A percentile compares a stretch with the other conserved stretches of the same genome.
These are phyloP conservation scores for Sporisorium graminicola DNA, from an alignment of 1,284 basidiomycete genomes.

Conservation along the genomic window DNA sequence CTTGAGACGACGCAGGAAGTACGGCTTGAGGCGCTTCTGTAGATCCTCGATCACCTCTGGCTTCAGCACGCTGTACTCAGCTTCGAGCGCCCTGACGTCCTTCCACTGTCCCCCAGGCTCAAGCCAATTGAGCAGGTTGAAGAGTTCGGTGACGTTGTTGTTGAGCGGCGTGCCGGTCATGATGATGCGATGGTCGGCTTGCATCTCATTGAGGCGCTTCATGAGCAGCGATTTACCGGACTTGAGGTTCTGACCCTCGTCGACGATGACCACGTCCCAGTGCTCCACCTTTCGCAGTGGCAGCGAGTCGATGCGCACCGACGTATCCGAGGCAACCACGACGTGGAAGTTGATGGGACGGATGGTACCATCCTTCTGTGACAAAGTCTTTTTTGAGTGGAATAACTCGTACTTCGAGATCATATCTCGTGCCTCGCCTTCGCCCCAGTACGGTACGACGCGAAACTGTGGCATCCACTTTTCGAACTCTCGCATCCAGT, in stretches of 20 bases:
- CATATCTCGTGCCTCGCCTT: slow-evolving; percentile 76
- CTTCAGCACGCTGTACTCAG: slow-evolving; percentile 56
- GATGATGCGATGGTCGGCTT: slow-evolving; percentile 83
- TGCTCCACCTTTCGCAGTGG: slow-evolving; percentile 79
- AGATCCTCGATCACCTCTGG: slow-evolving; percentile 75
- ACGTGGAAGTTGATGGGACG: slow-evolving; percentile 54
- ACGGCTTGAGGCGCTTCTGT: slow-evolving; percentile 82
- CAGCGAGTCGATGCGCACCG: slow-evolving; percentile 38
- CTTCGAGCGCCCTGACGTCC: slow-evolving; percentile 48
- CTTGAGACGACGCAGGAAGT: slow-evolving; percentile 92
- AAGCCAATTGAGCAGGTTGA: slow-evolving; percentile 59
- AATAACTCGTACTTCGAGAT: slow-evolving; percentile 85
- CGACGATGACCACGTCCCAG: slow-evolving; percentile 92
- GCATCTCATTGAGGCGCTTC: slow-evolving; percentile 85
- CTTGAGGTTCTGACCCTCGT: slow-evolving; percentile 85
- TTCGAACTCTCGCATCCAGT: slow-evolving; percentile 85
- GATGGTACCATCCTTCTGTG: slow-evolving; percentile 56
- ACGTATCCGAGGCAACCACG: slow-evolving; percentile 50
- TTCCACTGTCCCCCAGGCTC: slow-evolving; percentile 48
- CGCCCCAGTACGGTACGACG: slow-evolving; percentile 84
- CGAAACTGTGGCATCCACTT: slow-evolving; percentile 82
- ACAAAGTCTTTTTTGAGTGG: slow-evolving; percentile 72
- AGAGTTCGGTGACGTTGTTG: slow-evolving; percentile 88
- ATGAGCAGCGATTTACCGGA: slow-evolving; percentile 78
- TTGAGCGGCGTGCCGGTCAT: slow-evolving; percentile 96